Evolutionary conservation across 257 asterid genomes (phyloP).

Genomic region (Echites panduratus): DNA sequence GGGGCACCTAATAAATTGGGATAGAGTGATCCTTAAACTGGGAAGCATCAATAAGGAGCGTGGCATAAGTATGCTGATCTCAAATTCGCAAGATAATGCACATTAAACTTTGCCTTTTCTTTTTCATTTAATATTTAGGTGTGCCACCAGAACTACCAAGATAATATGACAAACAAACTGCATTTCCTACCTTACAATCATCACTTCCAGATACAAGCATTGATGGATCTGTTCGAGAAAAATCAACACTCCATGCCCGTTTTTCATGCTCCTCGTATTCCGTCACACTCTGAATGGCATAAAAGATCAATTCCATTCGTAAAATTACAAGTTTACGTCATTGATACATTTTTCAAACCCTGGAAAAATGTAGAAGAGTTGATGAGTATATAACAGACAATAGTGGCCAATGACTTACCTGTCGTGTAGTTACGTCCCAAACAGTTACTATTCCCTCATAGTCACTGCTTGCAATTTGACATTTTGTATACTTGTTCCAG

Average conservation of each 20-base stretch:
- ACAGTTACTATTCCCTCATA: slow-evolving; percentile 49
- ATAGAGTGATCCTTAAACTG: not conserved
- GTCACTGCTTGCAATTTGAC: slow-evolving; percentile 45
- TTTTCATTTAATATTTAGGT: not conserved
- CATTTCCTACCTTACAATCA: slow-evolving; percentile 36
- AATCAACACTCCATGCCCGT: slow-evolving; percentile 52
- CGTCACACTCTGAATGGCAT: slow-evolving; percentile 35
- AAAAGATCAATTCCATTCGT: not conserved
- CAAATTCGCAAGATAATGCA: not conserved
- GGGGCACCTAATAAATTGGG: not conserved
- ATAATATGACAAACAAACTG: not conserved
- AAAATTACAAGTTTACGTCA: not conserved
- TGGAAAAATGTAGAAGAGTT: not conserved
- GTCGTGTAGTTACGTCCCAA: slow-evolving; percentile 43
- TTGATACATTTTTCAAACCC: not conserved
- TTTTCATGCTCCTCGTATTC: slow-evolving; percentile 50
- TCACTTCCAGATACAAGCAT: slow-evolving; percentile 53
- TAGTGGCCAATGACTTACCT: slow-evolving; percentile 20
- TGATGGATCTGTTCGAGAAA: slow-evolving; percentile 40
- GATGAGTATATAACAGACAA: not conserved
- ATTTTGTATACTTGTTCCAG: slow-evolving; percentile 40
- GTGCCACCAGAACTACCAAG: not conserved
- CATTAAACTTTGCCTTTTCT: not conserved
- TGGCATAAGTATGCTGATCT: not conserved
- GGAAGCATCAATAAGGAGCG: not conserved